Base-by-base conservation (phyloP, 1,284 basidiomycete species). In the Ceratobasidium sp. region DNA sequence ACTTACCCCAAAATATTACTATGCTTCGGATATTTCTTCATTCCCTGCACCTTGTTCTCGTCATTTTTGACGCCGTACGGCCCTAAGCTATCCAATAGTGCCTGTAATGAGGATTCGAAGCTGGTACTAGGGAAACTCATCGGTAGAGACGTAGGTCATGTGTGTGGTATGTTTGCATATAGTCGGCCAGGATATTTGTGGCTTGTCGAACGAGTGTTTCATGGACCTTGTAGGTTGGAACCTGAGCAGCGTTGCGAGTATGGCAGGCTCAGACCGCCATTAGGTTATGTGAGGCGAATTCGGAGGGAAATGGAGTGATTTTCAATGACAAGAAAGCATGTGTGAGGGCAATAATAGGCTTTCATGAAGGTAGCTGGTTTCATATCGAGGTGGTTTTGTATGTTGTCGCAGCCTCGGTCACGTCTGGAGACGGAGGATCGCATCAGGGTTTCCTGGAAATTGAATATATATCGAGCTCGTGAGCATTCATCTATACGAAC, bases 81-180 rank as follows among this genome's bases (percentile, higher is more conserved):
- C 74, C 91, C 87, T 3, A 98, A 85, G 77, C 90, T 86, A 28
- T 85, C 86, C 1, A 98, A 85, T 72, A 98, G 83, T 0, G 89
- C 85, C 73, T 90, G 86, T 97, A 96, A 99, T 8, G 91, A 94
- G 2, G 94, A 90, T 81, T 98, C 97, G n/a, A 98, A 93, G 74
- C 94, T 93, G 43, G 87, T 87, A 0, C 92, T 92, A 0, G n/a
- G 90, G 91, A 81, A 96, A 98, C 4, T 96, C 96, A 47, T 89
- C 88, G 77, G 97, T 89, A 0, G 88, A 81, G 77, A 97, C 93
- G 81, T 93, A 98, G 28, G 96, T 96, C 93, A 99, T 98, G 80
- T 98, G 96, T 0, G 93, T 95, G 54, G 98, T 87, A 79, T 98
- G 96, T 76, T 89, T 87, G 85, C 98, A 98, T 4, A 82, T 80